A percentile compares a stretch with the other conserved stretches of the same genome.
Conservation (phyloP, 192 early-diverging fungal genomes). For the Coemansia sp. region DNA sequence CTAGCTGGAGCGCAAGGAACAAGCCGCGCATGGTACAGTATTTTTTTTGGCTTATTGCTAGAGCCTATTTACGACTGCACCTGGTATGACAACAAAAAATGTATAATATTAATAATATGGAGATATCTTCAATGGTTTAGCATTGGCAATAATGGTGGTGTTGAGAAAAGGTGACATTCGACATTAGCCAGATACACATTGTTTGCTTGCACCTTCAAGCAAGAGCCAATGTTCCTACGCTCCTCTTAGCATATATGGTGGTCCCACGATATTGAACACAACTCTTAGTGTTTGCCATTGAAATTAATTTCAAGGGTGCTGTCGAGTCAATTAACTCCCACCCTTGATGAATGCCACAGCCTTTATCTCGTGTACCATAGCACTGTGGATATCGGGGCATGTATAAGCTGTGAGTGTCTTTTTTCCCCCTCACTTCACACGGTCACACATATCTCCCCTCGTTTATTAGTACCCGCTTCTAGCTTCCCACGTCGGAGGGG, state of each 20-base stretch:
- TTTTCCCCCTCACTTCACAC: conserved; percentile 4
- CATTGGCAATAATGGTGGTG: background rate
- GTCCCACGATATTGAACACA: conserved; percentile 5
- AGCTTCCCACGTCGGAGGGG: background rate
- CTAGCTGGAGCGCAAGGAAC: background rate
- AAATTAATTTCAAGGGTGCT: background rate
- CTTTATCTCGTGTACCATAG: background rate
- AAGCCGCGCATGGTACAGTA: background rate
- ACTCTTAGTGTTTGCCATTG: background rate
- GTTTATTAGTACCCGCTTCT: background rate
- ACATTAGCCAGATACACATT: too few species aligned
- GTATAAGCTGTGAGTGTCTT: background rate
- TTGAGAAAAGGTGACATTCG: background rate
- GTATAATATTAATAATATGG: background rate
- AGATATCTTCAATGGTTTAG: background rate
- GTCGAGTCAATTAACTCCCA: background rate
- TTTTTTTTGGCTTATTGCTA: background rate
- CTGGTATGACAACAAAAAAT: background rate
- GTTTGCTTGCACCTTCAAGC: background rate
- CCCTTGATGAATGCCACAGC: background rate
- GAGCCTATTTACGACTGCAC: background rate
- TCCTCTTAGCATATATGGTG: background rate
- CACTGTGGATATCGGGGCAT: background rate
- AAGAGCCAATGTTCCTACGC: background rate
- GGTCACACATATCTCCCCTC: conserved; percentile 5